Conservation (phyloP, 352 stramenopile genomes). For the Phytophthora sansomeana region DNA sequence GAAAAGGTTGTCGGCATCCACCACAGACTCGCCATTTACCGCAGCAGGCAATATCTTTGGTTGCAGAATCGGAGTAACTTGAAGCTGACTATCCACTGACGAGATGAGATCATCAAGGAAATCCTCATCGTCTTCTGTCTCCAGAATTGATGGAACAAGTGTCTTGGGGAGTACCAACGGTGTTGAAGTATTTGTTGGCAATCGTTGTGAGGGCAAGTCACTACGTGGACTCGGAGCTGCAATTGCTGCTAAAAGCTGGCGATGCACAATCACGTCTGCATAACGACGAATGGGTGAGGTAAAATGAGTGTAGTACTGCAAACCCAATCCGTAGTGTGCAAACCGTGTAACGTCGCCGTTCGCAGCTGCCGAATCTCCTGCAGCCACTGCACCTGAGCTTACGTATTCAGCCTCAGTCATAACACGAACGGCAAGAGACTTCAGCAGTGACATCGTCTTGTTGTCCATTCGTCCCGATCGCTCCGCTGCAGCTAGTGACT, state of each 20-base stretch:
- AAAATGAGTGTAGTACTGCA: constrained; percentile 94
- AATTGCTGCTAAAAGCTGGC: constrained; percentile 81
- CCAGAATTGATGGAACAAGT: constrained; percentile 65
- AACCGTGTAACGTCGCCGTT: constrained; percentile 70
- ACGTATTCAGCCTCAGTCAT: constrained; percentile 97
- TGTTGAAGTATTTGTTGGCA: background rate
- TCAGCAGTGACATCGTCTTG: constrained; percentile 90
- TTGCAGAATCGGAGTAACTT: constrained; percentile 24
- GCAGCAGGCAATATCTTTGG: background rate
- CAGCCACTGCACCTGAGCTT: constrained; percentile 62
- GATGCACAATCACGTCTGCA: constrained; percentile 92
- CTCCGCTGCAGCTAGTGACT: constrained; percentile 70
- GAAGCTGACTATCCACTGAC: constrained; percentile 66
- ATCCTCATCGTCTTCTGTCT: constrained; percentile 56
- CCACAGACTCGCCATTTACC: constrained; percentile 16
- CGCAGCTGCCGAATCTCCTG: constrained; percentile 49
- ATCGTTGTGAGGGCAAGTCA: background rate
- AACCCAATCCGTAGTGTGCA: constrained; percentile 88
- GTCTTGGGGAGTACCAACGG: constrained; percentile 51
- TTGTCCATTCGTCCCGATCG: constrained; percentile 64
- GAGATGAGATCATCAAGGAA: constrained; percentile 75
- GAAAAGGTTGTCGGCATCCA: constrained; percentile 46
- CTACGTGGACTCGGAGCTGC: constrained; percentile 8
- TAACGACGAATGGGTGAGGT: constrained; percentile 93
- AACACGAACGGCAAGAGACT: constrained; percentile 93